Evolutionary conservation across 805 yeast genomes (phyloP), one percentile per base, ranked within the genome.

Genomic region (Barnettozyma siamensis): DNA sequence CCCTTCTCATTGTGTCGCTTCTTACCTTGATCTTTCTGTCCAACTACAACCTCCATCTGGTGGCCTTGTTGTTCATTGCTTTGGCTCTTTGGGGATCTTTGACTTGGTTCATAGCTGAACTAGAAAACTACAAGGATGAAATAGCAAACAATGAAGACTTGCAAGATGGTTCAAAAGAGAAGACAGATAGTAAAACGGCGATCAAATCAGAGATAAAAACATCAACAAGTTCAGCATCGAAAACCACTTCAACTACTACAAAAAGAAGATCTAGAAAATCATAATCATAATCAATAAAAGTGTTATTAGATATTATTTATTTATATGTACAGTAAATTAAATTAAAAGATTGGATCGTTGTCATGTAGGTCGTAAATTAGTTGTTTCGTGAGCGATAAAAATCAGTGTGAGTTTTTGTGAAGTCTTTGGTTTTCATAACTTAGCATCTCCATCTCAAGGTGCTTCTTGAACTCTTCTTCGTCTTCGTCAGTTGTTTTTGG

Each of bases 61-160:
- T 79, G 53, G 60, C 75, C 44, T 54, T 81, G 46, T 55, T 72
- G 34, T 65, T 75, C 19, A 72, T 88, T 38, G 77, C 91, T 0
- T 41, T 73, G 7, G 64, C 78, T 16, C 67, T 93, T 19, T 93
- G 96, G 84, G 82, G 69, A 0, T 71, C 85, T 1, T 80, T 91
- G 39, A 76, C 88, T 12, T 93, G 99, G 99, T 93, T 91, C 57
- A 76, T 89, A 12, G 58, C 60, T 10, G 97, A 89, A 62, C 59
- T 88, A 55, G 60, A 66, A 67, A 35, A 31, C 1, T 13, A 9
- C 7, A 31, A 35, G 12, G 37, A 28, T 23, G 15, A n/a, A 10
- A 5, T 5, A 42, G 54, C 51, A 43, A 48, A 53, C 20, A 43
- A 34, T 16, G 38, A 38, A 18, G 35, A 33, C 2, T 26, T 26